Conservation (phyloP, 169 alveolate genomes). For the Babesia bovis region DNA sequence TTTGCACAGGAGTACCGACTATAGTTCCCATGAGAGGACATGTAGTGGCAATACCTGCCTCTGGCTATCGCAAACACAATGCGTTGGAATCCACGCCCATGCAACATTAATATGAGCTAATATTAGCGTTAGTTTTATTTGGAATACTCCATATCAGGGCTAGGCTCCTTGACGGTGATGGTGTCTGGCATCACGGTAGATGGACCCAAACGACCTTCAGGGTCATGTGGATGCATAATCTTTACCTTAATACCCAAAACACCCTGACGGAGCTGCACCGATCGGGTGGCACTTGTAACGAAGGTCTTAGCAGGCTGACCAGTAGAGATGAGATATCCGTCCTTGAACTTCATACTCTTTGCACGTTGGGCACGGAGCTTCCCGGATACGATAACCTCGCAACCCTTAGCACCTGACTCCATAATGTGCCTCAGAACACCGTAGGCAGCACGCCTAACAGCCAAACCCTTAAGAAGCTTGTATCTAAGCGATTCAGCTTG, state of each 20-base stretch:
- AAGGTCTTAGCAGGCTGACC: constrained; percentile 97
- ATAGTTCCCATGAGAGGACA: constrained; percentile 68
- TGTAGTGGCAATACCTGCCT: constrained; percentile 57
- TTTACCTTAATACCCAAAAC: constrained; percentile 90
- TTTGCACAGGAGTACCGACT: constrained; percentile 45
- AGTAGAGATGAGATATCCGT: constrained; percentile 97
- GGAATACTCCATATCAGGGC: constrained; percentile 72
- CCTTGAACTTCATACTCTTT: constrained; percentile 98
- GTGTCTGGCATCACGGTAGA: constrained; percentile 94
- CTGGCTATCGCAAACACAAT: neutral
- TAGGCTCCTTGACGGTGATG: constrained; percentile 95
- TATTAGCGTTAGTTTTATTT: constrained; percentile 17
- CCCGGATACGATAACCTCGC: constrained; percentile 99
- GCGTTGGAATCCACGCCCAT: neutral
- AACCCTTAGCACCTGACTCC: constrained; percentile 98
- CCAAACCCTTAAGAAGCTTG: constrained; percentile 95
- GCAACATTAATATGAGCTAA: neutral
- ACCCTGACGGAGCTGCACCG: constrained; percentile 99
- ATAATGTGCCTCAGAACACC: constrained; percentile 95
- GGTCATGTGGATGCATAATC: constrained; percentile 97
- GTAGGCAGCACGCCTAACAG: constrained; percentile 99
- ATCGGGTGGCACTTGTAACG: constrained; percentile 97
- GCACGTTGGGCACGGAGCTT: constrained; percentile 99
- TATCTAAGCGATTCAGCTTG: constrained; percentile 98
- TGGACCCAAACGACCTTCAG: constrained; percentile 95